Evolutionary conservation across 2,329 filamentous ascomycete species (phyloP).

Genomic region (Colletotrichum viniferum): DNA sequence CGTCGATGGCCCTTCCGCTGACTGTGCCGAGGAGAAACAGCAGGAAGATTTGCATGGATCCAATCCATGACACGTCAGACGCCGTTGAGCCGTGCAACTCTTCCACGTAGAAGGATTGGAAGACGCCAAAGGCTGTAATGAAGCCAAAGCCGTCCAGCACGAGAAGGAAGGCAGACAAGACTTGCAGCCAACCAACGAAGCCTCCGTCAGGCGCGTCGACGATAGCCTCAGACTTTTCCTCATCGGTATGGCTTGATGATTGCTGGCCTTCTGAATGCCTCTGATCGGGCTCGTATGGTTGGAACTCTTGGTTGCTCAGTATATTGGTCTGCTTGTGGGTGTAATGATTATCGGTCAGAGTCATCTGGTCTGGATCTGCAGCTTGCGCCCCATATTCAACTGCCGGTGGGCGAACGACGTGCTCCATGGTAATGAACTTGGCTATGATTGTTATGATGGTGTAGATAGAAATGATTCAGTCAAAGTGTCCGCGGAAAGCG

Average conservation of each 20-base stretch:
- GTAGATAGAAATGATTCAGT: background rate
- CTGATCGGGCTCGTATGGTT: background rate
- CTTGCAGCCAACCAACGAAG: constrained; percentile 38
- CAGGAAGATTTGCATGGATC: constrained; percentile 48
- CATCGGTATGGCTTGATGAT: background rate
- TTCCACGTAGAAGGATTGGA: constrained; percentile 46
- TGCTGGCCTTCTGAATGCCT: background rate
- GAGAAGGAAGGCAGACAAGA: constrained; percentile 42
- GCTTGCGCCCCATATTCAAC: background rate
- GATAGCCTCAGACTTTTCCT: background rate
- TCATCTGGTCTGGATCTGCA: background rate
- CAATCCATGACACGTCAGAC: constrained; percentile 50
- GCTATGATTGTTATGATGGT: background rate
- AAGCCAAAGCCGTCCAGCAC: constrained; percentile 49
- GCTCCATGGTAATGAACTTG: background rate
- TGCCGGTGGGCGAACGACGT: background rate
- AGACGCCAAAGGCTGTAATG: constrained; percentile 50
- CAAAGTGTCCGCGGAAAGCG: background rate
- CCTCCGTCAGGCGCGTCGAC: constrained; percentile 10
- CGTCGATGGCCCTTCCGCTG: constrained; percentile 48
- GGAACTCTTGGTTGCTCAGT: background rate
- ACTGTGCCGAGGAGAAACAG: constrained; percentile 46
- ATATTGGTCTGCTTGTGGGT: background rate
- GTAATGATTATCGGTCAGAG: background rate
- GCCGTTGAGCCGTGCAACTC: constrained; percentile 30